A percentile compares a stretch with the other conserved stretches of the same genome.
Conservation (phyloP, 306 rosid species). For the Ziziphus jujuba region DNA sequence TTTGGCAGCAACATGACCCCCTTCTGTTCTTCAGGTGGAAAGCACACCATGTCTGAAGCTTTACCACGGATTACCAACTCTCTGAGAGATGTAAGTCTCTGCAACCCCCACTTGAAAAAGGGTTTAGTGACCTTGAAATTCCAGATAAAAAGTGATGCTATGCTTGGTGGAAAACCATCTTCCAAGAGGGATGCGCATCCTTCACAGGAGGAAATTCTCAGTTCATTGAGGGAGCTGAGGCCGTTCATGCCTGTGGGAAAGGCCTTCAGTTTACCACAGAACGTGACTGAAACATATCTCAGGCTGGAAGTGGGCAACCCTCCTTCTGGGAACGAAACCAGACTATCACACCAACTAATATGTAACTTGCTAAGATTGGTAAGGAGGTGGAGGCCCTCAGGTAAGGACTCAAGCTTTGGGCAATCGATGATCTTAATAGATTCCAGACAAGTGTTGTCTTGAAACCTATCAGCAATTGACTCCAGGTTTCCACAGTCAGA, state of each 20-base stretch:
- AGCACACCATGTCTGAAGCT: constrained; percentile 4
- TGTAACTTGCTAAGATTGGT: neutral
- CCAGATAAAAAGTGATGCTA: neutral
- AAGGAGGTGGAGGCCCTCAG: constrained; percentile 7
- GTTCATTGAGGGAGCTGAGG: constrained; percentile 11
- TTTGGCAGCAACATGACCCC: constrained; percentile 13
- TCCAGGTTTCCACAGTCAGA: neutral
- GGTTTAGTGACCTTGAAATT: neutral
- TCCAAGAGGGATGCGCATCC: neutral
- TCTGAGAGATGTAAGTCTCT: constrained; percentile 21
- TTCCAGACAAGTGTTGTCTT: constrained; percentile 2
- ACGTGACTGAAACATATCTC: neutral
- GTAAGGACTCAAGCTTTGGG: constrained; percentile 7
- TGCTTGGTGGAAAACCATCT: constrained; percentile 15
- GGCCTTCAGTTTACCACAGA: constrained; percentile 9
- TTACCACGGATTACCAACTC: neutral
- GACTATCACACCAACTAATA: no score
- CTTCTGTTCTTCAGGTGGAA: neutral
- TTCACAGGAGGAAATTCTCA: neutral
- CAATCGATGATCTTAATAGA: constrained; percentile 7
- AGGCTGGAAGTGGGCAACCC: no score
- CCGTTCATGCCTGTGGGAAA: constrained; percentile 2
- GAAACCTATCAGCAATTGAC: constrained; percentile 11
- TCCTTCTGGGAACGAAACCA: no score
- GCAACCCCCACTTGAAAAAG: constrained; percentile 16